A percentile compares a stretch with the other conserved stretches of the same genome.
Conservation (phyloP, 768 basidiomycete species). For the Leccinum truebloodii region DNA sequence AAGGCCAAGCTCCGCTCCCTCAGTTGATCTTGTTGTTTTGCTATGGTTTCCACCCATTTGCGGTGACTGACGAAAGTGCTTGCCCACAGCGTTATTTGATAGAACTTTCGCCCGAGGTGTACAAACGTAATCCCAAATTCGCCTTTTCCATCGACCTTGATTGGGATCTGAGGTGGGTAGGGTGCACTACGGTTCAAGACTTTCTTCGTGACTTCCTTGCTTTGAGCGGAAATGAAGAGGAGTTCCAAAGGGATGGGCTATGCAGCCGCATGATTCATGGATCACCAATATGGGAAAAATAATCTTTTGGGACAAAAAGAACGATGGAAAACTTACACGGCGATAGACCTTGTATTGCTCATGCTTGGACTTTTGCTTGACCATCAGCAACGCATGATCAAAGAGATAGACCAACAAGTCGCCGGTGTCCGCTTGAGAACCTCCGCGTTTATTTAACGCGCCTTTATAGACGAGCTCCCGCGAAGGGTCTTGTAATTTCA, state of each 20-base stretch:
- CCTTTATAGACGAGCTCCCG: constrained; percentile 94
- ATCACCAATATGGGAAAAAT: constrained; percentile 12
- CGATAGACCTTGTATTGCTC: constrained; percentile 94
- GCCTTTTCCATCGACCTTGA: constrained; percentile 67
- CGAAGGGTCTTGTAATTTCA: constrained; percentile 82
- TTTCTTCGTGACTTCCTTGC: constrained; percentile 45
- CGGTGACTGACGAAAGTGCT: constrained; percentile 79
- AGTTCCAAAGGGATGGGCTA: constrained; percentile 97
- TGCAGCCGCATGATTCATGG: not conserved
- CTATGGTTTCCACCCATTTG: constrained; percentile 93
- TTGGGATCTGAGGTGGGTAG: constrained; percentile 48
- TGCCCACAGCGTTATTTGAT: constrained; percentile 90
- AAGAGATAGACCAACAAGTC: constrained; percentile 94
- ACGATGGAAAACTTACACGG: constrained; percentile 33
- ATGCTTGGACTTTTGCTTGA: constrained; percentile 90
- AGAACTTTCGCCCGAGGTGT: constrained; percentile 90
- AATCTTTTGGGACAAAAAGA: not conserved
- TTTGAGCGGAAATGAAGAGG: constrained; percentile 72
- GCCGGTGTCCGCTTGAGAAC: constrained; percentile 71
- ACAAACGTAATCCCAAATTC: constrained; percentile 92
- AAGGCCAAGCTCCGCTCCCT: constrained; percentile 85
- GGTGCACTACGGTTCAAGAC: constrained; percentile 41
- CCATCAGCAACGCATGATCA: constrained; percentile 94
- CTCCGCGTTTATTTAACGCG: constrained; percentile 79
- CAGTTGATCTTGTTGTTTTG: constrained; percentile 84